A percentile compares a stretch with the other conserved stretches of the same genome.
Conservation (phyloP, 1,284 basidiomycete genomes). For the Schizophyllum commune region DNA sequence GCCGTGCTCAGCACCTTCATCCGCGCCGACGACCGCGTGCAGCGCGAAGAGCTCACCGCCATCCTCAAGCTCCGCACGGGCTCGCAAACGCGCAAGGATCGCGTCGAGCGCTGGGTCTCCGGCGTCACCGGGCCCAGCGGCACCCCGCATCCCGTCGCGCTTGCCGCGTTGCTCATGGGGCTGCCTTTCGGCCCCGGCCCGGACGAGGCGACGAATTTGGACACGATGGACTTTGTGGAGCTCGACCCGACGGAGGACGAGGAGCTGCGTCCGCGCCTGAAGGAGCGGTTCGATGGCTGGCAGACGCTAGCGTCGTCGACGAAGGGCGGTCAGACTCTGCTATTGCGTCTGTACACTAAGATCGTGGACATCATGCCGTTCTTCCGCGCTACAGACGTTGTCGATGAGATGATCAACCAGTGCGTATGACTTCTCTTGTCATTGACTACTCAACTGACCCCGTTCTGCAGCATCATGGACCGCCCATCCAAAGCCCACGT, state of each 20-base stretch:
- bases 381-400: constrained; percentile 38
- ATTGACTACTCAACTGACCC: not conserved
- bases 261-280: constrained; percentile 49
- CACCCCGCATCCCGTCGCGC: constrained; percentile 42
- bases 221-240: constrained; percentile 28
- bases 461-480: constrained; percentile 35
- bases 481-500: constrained; percentile 45
- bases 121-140: constrained; percentile 32
- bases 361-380: constrained; percentile 47
- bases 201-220: not conserved
- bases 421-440: constrained; percentile 17
- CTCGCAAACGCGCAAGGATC: constrained; percentile 30
- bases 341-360: constrained; percentile 34
- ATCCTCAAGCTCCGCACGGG: constrained; percentile 36
- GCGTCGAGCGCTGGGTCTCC: constrained; percentile 48
- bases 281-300: constrained; percentile 52
- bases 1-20: constrained; percentile 38
- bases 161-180: constrained; percentile 65
- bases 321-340: constrained; percentile 26
- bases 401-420: constrained; percentile 47
- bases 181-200: constrained; percentile 33
- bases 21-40: constrained; percentile 32
- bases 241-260: constrained; percentile 53
- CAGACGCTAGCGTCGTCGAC: constrained; percentile 26
- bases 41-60: constrained; percentile 32